Conservation (phyloP, 169 alveolate genomes). For the Cyclospora cayetanensis region DNA sequence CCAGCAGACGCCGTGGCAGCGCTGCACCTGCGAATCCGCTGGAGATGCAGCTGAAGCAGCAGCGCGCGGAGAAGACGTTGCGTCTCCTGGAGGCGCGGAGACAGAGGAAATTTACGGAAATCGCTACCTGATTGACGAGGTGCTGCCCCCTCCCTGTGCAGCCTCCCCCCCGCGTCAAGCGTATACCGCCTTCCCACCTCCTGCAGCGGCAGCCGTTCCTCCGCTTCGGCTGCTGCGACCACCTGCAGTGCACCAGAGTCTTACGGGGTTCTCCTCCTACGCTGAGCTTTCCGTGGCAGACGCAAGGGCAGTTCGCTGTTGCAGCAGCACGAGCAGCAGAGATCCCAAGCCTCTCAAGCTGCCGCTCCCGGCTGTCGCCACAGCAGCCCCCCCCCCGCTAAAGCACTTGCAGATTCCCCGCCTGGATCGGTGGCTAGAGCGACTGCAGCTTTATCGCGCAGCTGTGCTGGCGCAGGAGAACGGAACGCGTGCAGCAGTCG, state of each 20-base stretch:
- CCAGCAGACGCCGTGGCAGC: neutral
- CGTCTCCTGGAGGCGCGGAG: neutral
- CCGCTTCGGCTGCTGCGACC: constrained; percentile 15
- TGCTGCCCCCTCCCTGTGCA: neutral
- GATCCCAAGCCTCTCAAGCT: neutral
- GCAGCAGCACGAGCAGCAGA: neutral
- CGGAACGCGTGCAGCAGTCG: neutral
- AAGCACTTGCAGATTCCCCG: neutral
- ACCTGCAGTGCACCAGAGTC: constrained; percentile 20
- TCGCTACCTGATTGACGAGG: neutral
- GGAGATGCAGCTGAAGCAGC: neutral
- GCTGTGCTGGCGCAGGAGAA: neutral
- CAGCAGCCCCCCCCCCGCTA: constrained; percentile 55
- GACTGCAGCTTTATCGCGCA: neutral
- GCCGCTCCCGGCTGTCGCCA: constrained; percentile 8
- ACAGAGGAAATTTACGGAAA: constrained; percentile 28
- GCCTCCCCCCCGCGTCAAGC: neutral
- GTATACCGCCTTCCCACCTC: constrained; percentile 16
- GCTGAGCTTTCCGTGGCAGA: neutral
- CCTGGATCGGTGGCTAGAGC: constrained; percentile 6
- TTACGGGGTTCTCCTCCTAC: constrained; percentile 5
- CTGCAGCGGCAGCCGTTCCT: neutral
- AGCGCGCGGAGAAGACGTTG: neutral
- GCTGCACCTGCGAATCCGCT: neutral
- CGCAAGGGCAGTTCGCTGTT: neutral